Evolutionary conservation across 2,329 filamentous ascomycete species (phyloP).

Genomic region (Pyrenochaeta sp.): DNA sequence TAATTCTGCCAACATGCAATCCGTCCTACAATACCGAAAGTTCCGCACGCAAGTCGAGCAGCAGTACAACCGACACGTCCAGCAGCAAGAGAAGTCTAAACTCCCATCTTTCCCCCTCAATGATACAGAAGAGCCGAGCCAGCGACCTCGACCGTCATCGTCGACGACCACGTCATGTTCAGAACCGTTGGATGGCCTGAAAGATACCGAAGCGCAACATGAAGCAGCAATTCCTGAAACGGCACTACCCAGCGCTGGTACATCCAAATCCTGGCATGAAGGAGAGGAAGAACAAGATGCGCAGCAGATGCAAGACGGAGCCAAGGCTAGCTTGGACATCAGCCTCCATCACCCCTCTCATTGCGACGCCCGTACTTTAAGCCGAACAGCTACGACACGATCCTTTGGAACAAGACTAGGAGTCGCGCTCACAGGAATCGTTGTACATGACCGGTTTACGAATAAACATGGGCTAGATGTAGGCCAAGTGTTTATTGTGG

Average conservation of each 20-base stretch:
- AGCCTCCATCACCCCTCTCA: conserved; percentile 1
- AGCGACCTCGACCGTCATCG: background rate
- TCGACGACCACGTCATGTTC: background rate
- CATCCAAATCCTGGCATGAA: background rate
- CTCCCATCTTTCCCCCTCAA: background rate
- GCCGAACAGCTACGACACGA: conserved; percentile 31
- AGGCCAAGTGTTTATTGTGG: conserved; percentile 51
- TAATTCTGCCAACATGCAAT: conserved; percentile 30
- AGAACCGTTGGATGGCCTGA: background rate
- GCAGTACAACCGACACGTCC: conserved; percentile 12
- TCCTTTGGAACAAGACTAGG: conserved; percentile 46
- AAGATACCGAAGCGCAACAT: background rate
- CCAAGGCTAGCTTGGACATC: background rate
- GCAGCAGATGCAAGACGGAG: conserved; percentile 1
- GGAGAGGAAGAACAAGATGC: conserved; percentile 2
- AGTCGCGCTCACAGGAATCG: conserved; percentile 46
- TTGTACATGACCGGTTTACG: conserved; percentile 46
- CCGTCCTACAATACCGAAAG: conserved; percentile 33
- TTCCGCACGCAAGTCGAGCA: conserved; percentile 22
- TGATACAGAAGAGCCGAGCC: background rate
- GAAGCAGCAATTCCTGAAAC: background rate
- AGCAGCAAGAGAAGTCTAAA: conserved; percentile 4
- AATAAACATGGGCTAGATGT: conserved; percentile 41
- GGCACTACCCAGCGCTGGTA: background rate
- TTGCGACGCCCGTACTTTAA: background rate